A percentile compares a stretch with the other conserved stretches of the same genome.
These are phyloP conservation scores for Noccaea bulbosa DNA, from an alignment of 345 rosid genomes.

Conservation along the genomic window DNA sequence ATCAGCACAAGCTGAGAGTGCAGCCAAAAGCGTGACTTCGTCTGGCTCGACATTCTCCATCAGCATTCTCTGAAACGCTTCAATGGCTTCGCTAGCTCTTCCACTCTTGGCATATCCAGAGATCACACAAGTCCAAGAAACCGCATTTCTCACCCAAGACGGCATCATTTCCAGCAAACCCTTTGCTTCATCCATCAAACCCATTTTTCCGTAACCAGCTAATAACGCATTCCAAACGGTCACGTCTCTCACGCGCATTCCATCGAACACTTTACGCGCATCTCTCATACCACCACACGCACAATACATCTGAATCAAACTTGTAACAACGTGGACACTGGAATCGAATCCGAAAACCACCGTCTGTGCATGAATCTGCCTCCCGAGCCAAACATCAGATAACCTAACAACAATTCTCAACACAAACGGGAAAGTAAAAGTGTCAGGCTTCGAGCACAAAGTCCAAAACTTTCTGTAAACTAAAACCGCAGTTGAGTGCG, in stretches of 20 bases:
- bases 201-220: conserved; percentile 54
- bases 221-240: conserved; percentile 70
- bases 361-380: conserved; percentile 60
- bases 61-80: conserved; percentile 61
- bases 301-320: conserved; percentile 63
- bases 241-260: conserved; percentile 41
- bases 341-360: conserved; percentile 53
- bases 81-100: conserved; percentile 55
- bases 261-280: conserved; percentile 69
- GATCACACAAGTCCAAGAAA: conserved; percentile 78
- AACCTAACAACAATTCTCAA: conserved; percentile 54
- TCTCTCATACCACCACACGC: conserved; percentile 40
- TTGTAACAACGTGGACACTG: conserved; percentile 50
- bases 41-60: conserved; percentile 65
- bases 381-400: conserved; percentile 51
- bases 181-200: conserved; percentile 52
- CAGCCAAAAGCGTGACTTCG: conserved; percentile 64
- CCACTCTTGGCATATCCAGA: conserved; percentile 62
- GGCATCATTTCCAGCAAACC: conserved; percentile 62
- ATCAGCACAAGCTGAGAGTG: conserved; percentile 72
- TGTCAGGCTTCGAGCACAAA: conserved; percentile 57
- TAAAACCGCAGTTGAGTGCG: conserved; percentile 42
- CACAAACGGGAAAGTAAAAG: conserved; percentile 67
- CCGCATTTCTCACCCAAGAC: conserved; percentile 50
- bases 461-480: conserved; percentile 57